Evolutionary conservation across 139 green algal species (phyloP), one percentile per base, ranked within the genome.

Genomic region (Chlorella sp.): DNA sequence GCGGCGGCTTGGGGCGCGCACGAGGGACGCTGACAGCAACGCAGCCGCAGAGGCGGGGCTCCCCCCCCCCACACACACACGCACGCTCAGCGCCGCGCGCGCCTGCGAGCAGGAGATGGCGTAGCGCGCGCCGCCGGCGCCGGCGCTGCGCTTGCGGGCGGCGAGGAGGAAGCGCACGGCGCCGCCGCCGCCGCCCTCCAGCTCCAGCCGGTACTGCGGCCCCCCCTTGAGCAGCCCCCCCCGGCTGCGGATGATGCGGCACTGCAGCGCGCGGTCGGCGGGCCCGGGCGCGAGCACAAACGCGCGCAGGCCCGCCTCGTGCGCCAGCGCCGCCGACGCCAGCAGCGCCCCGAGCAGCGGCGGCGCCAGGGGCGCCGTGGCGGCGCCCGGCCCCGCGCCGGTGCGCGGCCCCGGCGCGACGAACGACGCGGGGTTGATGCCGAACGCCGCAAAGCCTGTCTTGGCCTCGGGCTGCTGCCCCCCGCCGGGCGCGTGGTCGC

Each of bases 121-220:
- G 86, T 98, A 99, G 81, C 93, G 92, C 23, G 53, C 38, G 77
- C 77, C 91, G 43, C 77, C 85, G 43, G 85, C 87, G 56, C 84
- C 87, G 79, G 94, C 94, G 75, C 97, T 97, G 66, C 93, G 87
- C 79, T 96, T 96, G 45, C 90, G 82, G 2, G 93, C 95, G 5
- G 90, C 87, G 38, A 98, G 76, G 48, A 98, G 83, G 76, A 98
- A 97, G 17, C 43, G 33, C 14, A 41, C 58, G 2, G 42, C 65
- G 23, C 51, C 67, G n/a, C 81, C 53, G 43, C 75, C 74, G 9
- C 85, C 85, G 42, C 93, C 82, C n/a, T 91, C 83, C 40, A 94
- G 76, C 70, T 84, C 84, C 62, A 94, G 65, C 25, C 70, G 78
- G 84, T 94, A 95, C 73, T 74, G 72, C 42, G 67, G 40, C 9